These are phyloP conservation scores for Trypanosoma avium DNA, from an alignment of 208 protist genomes.

Conservation along the genomic window DNA sequence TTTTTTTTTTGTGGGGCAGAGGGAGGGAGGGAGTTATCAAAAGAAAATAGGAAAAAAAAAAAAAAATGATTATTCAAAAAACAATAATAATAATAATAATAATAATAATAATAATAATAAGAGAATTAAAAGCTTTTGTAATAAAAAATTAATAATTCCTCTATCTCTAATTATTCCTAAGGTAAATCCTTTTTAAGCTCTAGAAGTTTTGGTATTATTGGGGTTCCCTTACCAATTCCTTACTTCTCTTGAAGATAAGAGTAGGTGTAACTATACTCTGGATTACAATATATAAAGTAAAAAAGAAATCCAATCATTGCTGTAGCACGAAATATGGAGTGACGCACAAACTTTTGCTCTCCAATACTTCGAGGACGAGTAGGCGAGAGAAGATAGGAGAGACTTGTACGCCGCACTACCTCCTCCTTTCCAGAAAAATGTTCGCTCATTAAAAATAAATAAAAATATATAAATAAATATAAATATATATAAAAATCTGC, in stretches of 20 bases:
- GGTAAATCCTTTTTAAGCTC: conserved; percentile 31
- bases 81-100: conserved; percentile 3
- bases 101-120: conserved; percentile 15
- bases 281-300: conserved; percentile 91
- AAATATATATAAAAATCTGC: conserved; percentile 8
- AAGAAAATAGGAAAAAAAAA: background rate
- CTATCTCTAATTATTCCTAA: background rate
- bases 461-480: background rate
- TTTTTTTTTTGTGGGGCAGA: conserved; percentile 9
- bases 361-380: conserved; percentile 33
- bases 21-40: no score
- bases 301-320: conserved; percentile 34
- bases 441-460: conserved; percentile 44
- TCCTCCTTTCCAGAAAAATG: conserved; percentile 54
- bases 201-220: conserved; percentile 68
- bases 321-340: conserved; percentile 46
- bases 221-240: conserved; percentile 31
- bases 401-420: conserved; percentile 35
- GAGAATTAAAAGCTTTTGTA: no score
- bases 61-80: conserved; percentile 1
- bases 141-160: no score
- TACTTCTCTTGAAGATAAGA: conserved; percentile 41
- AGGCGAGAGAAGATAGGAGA: conserved; percentile 62
- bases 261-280: conserved; percentile 75
- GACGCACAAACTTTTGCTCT: conserved; percentile 57